Conservation (phyloP, 306 rosid genomes). For the Pueraria montana region DNA sequence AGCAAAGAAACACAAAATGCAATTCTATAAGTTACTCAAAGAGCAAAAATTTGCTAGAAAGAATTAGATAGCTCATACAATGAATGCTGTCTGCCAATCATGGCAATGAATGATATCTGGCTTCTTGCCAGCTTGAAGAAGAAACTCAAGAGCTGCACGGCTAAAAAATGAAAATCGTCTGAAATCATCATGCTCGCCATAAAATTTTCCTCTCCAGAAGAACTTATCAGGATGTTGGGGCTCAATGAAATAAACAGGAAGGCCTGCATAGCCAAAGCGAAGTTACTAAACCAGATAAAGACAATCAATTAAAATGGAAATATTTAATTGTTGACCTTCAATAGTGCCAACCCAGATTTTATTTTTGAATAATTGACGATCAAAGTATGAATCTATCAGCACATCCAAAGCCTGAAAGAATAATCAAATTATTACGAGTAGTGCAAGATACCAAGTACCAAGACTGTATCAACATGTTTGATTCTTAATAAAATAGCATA, state of each 20-base stretch:
- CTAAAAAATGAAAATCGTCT: constrained; percentile 92
- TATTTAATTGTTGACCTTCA: constrained; percentile 67
- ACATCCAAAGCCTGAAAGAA: constrained; percentile 75
- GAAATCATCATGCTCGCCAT: constrained; percentile 94
- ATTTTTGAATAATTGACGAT: constrained; percentile 79
- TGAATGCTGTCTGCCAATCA: constrained; percentile 99
- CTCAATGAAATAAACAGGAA: constrained; percentile 96
- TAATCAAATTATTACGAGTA: constrained; percentile 39
- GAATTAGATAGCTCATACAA: constrained; percentile 66
- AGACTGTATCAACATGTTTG: constrained; percentile 7
- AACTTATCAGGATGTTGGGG: constrained; percentile 91
- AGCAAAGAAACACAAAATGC: constrained; percentile 46
- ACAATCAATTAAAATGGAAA: constrained; percentile 32
- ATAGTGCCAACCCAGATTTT: constrained; percentile 95
- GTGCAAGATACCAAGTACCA: constrained; percentile 37
- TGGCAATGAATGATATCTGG: constrained; percentile 99
- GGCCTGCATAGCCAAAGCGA: constrained; percentile 68
- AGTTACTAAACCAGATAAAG: constrained; percentile 48
- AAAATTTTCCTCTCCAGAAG: constrained; percentile 84
- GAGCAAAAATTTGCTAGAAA: constrained; percentile 34
- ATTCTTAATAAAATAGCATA: constrained; percentile 50
- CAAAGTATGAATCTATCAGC: constrained; percentile 83
- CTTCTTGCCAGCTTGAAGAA: constrained; percentile 91
- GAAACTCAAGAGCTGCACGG: constrained; percentile 95
- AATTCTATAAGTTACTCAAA: constrained; percentile 26